Evolutionary conservation across 139 green algal genomes (phyloP).

Genomic region (Ulvella scutata): DNA sequence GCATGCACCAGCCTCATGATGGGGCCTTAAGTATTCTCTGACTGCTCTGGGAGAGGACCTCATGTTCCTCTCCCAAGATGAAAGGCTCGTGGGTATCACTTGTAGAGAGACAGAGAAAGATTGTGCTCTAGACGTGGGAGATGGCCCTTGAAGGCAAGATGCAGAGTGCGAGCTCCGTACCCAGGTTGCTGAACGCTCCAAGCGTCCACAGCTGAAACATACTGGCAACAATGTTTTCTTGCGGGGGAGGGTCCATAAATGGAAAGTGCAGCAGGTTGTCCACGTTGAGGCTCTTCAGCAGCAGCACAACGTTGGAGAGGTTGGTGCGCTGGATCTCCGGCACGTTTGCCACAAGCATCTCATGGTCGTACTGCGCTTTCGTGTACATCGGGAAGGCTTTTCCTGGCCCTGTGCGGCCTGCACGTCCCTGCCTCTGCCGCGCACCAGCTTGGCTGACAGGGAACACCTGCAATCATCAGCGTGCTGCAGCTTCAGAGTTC

Average conservation of each 20-base stretch:
- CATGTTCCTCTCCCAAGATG: too few relatives aligned
- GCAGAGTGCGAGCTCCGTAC: conserved; percentile 18
- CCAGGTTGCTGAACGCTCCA: conserved; percentile 70
- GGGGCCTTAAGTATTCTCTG: too few relatives aligned
- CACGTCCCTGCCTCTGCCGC: conserved; percentile 73
- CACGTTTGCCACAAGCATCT: conserved; percentile 33
- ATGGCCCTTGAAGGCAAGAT: too few relatives aligned
- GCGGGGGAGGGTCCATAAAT: conserved; percentile 88
- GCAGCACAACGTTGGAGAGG: conserved; percentile 92
- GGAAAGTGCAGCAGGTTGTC: conserved; percentile 92
- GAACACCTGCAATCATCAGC: conserved; percentile 72
- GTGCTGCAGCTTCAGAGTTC: background rate
- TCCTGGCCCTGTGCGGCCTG: conserved; percentile 80
- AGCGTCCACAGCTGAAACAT: conserved; percentile 96
- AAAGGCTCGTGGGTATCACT: too few relatives aligned
- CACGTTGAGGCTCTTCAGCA: conserved; percentile 88
- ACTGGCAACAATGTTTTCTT: conserved; percentile 92
- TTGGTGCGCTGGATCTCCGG: conserved; percentile 99
- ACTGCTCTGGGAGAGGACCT: too few relatives aligned
- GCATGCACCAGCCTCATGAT: too few relatives aligned
- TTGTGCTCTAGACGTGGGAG: too few relatives aligned
- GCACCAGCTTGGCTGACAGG: conserved; percentile 68
- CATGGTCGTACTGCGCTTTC: conserved; percentile 59
- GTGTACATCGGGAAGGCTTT: conserved; percentile 88
- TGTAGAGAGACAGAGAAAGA: too few relatives aligned